Percentiles rank a stretch among this genome's conserved stretches.
Evolutionary conservation across 2,329 filamentous ascomycete genomes (phyloP).

Genomic region (Aspergillus quadricinctus): DNA sequence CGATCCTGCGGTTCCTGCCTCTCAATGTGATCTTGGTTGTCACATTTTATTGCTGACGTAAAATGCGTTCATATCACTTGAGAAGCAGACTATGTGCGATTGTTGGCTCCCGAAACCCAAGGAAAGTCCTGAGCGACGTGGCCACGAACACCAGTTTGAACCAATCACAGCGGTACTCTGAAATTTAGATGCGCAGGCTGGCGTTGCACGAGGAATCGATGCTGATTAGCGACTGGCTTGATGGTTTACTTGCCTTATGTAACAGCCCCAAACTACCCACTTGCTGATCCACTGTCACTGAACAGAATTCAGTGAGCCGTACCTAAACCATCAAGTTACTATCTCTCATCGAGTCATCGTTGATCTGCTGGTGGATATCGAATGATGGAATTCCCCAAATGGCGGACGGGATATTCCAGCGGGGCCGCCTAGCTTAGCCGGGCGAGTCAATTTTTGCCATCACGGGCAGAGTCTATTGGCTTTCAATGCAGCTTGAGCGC

Average conservation of each 20-base stretch:
- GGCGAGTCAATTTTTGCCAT: constrained; percentile 18
- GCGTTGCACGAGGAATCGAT: constrained; percentile 6
- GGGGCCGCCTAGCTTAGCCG: constrained; percentile 20
- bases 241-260: constrained; percentile 1
- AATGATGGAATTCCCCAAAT: constrained; percentile 13
- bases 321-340: neutral
- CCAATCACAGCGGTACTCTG: constrained; percentile 1
- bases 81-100: neutral
- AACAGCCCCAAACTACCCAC: neutral
- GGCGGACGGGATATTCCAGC: constrained; percentile 20
- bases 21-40: constrained; percentile 3
- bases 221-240: constrained; percentile 7
- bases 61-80: neutral
- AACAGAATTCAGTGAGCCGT: neutral
- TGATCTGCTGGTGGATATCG: constrained; percentile 1
- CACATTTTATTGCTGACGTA: neutral
- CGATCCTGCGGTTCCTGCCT: constrained; percentile 5
- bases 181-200: neutral
- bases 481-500: constrained; percentile 9
- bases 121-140: constrained; percentile 4
- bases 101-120: neutral
- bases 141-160: constrained; percentile 4
- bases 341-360: constrained; percentile 4
- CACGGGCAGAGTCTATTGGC: constrained; percentile 13
- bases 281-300: constrained; percentile 5